A percentile compares a stretch with the other conserved stretches of the same genome.
Conservation (phyloP, 768 basidiomycete species). For the Suillus plorans region DNA sequence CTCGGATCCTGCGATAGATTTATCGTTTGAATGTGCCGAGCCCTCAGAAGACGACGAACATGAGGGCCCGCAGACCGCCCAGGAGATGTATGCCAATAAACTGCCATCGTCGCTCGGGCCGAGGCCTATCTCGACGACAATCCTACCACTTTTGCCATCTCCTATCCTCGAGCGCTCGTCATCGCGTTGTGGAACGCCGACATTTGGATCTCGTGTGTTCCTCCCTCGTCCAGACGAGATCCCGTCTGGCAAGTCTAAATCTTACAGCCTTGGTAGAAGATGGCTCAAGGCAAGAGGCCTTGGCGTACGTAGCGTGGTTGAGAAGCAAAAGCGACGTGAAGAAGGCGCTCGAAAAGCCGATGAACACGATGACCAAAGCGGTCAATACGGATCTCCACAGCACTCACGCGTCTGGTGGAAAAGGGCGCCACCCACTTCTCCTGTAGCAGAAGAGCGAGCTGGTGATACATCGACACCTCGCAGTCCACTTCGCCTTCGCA, state of each 20-base stretch:
- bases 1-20: neutral
- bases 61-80: neutral
- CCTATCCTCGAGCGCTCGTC: constrained; percentile 42
- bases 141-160: constrained; percentile 16
- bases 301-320: constrained; percentile 24
- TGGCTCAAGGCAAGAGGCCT: constrained; percentile 31
- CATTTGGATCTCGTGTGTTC: constrained; percentile 53
- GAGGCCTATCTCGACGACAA: constrained; percentile 1
- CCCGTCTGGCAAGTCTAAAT: constrained; percentile 14
- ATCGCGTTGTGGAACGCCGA: constrained; percentile 60
- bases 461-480: constrained; percentile 4
- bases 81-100: neutral
- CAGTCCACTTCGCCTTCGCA: constrained; percentile 11
- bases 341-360: constrained; percentile 13
- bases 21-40: neutral
- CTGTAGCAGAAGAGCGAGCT: constrained; percentile 13
- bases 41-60: neutral
- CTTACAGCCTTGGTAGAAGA: constrained; percentile 18
- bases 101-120: neutral
- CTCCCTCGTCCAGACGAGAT: constrained; percentile 29
- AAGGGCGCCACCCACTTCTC: constrained; percentile 17
- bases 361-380: constrained; percentile 3
- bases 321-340: constrained; percentile 15
- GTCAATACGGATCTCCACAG: constrained; percentile 12
- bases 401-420: constrained; percentile 32